phyloP scores from a whole-genome alignment of 768 basidiomycete genomes.

The Gyrodon lividus region DNA sequence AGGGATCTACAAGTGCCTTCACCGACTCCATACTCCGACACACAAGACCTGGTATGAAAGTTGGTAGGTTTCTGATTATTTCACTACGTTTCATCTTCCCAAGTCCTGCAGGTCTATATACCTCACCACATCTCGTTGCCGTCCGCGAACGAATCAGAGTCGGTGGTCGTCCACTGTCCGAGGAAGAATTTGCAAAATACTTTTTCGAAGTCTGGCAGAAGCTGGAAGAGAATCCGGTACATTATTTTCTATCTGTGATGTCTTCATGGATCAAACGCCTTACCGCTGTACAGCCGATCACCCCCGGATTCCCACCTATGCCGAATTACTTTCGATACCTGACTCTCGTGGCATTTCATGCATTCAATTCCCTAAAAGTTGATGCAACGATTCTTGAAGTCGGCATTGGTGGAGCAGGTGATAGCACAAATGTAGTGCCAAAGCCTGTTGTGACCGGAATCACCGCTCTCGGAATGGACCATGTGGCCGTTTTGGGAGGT shows the following conservation, averaged over 20 bases:
- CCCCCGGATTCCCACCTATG: constrained; percentile 59
- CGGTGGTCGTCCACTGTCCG: constrained; percentile 86
- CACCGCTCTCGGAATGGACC: constrained; percentile 90
- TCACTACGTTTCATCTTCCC: neutral
- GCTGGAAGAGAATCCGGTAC: constrained; percentile 65
- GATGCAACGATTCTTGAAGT: constrained; percentile 95
- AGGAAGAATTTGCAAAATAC: constrained; percentile 83
- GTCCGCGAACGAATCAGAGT: constrained; percentile 95
- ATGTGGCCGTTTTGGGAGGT: constrained; percentile 82
- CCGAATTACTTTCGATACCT: constrained; percentile 94
- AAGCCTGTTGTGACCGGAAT: constrained; percentile 88
- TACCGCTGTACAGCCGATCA: constrained; percentile 40
- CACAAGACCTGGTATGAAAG: constrained; percentile 71
- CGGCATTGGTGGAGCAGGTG: constrained; percentile 90
- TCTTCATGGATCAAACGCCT: neutral
- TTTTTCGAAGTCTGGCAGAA: constrained; percentile 97
- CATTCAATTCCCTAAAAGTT: constrained; percentile 78
- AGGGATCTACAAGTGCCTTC: constrained; percentile 96
- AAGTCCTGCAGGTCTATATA: constrained; percentile 73
- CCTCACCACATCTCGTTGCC: constrained; percentile 93
- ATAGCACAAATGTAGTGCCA: constrained; percentile 95
- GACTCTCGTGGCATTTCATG: constrained; percentile 89
- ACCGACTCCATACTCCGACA: constrained; percentile 82
- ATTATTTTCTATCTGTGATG: constrained; percentile 7
- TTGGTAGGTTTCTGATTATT: constrained; percentile 52